Evolutionary conservation across 2,329 filamentous ascomycete species (phyloP).

Genomic region (Cladosporium sp.): DNA sequence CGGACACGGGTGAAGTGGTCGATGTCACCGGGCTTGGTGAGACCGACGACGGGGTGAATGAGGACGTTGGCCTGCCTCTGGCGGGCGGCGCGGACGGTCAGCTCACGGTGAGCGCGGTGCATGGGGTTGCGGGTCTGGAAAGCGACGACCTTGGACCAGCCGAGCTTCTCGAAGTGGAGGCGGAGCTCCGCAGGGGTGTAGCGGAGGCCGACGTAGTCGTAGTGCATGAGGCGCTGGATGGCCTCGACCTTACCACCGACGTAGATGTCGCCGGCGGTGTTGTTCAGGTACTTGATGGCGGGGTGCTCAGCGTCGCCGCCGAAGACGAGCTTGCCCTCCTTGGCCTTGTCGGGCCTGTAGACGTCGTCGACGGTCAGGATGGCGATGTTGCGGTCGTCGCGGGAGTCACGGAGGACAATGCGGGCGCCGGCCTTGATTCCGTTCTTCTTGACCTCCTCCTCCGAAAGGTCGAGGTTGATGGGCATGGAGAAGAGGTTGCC

Average conservation of each 20-base stretch:
- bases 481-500: slow-evolving; percentile 94
- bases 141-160: slow-evolving; percentile 94
- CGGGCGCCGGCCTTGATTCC: slow-evolving; percentile 74
- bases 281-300: slow-evolving; percentile 82
- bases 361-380: slow-evolving; percentile 94
- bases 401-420: slow-evolving; percentile 86
- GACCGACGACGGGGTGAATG: slow-evolving; percentile 95
- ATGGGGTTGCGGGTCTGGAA: slow-evolving; percentile 99
- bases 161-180: slow-evolving; percentile 97
- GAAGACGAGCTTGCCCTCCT: slow-evolving; percentile 91
- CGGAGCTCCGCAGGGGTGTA: slow-evolving; percentile 94
- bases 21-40: slow-evolving; percentile 98
- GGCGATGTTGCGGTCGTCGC: slow-evolving; percentile 91
- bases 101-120: slow-evolving; percentile 96
- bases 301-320: slow-evolving; percentile 84
- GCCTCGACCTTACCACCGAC: slow-evolving; percentile 94
- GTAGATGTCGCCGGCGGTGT: slow-evolving; percentile 78
- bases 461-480: slow-evolving; percentile 82
- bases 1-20: slow-evolving; percentile 99
- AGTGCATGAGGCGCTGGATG: slow-evolving; percentile 92
- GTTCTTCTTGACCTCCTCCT: slow-evolving; percentile 66
- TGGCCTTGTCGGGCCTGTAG: slow-evolving; percentile 86
- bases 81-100: slow-evolving; percentile 94
- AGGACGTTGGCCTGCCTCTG: slow-evolving; percentile 96
- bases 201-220: slow-evolving; percentile 95